phyloP scores from a whole-genome alignment of 108 stramenopile genomes.

The Aurantiochytrium sp. region DNA sequence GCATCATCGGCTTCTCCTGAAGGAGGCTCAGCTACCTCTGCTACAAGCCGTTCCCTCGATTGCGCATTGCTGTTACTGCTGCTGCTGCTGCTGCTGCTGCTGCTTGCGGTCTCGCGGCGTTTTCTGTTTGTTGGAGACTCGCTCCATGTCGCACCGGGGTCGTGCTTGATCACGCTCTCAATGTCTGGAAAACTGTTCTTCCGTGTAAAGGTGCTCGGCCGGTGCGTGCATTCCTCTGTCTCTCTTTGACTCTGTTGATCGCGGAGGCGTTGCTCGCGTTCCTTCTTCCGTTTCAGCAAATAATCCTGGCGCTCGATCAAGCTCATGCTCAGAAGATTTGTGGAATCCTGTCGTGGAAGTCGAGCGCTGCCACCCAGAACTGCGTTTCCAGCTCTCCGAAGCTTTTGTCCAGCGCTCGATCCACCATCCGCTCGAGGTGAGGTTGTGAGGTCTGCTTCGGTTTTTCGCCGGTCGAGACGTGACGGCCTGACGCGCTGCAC shows the following conservation, averaged over 20 bases:
- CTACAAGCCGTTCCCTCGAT: neutral
- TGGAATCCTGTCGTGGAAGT: neutral
- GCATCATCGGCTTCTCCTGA: neutral
- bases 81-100: too few relatives aligned
- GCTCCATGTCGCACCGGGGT: neutral
- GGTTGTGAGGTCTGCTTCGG: neutral
- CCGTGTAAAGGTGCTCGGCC: neutral
- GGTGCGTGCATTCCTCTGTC: neutral
- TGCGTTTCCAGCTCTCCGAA: neutral
- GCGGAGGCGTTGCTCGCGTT: neutral
- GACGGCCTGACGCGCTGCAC: neutral
- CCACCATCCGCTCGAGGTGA: too few relatives aligned
- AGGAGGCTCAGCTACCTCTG: neutral
- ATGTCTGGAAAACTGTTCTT: neutral
- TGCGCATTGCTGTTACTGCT: too few relatives aligned
- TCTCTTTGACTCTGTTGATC: neutral
- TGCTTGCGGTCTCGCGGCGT: neutral
- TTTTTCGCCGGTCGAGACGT: neutral
- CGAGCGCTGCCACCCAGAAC: neutral
- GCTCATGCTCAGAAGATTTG: neutral
- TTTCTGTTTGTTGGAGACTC: neutral
- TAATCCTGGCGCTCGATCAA: slow-evolving; percentile 1
- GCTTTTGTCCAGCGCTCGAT: neutral
- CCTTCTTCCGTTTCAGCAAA: neutral
- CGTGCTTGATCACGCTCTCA: slow-evolving; percentile 3